Evolutionary conservation across 139 green algal genomes (phyloP).

Genomic region (Auxenochlorella pyrenoidosa): DNA sequence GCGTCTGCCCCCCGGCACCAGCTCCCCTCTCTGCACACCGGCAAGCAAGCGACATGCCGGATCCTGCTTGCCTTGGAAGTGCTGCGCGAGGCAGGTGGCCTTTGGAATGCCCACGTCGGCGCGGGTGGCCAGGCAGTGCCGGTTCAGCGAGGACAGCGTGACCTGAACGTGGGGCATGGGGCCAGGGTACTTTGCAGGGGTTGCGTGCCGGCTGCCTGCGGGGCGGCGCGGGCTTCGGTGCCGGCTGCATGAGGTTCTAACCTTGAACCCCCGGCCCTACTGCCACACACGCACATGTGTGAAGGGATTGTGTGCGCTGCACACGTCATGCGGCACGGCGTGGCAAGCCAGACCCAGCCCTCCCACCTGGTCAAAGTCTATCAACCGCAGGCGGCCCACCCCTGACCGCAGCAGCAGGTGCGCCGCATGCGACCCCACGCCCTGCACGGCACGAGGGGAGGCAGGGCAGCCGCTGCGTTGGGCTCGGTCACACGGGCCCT

Average conservation of each 20-base stretch:
- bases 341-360: too few species aligned
- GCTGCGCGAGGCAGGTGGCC: conserved; percentile 75
- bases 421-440: conserved; percentile 95
- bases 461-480: not conserved
- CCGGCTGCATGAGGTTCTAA: not conserved
- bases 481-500: too few species aligned
- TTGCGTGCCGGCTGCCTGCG: too few species aligned
- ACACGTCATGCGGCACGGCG: too few species aligned
- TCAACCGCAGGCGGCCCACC: conserved; percentile 88
- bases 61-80: conserved; percentile 66
- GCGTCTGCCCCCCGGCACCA: too few species aligned
- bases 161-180: conserved; percentile 42
- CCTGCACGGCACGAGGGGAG: conserved; percentile 57
- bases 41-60: not conserved
- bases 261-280: too few species aligned
- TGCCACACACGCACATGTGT: too few species aligned
- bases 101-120: conserved; percentile 95
- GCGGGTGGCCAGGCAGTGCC: conserved; percentile 93
- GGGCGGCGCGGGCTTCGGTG: not conserved
- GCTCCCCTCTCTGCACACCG: too few species aligned
- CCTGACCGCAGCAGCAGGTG: conserved; percentile 93
- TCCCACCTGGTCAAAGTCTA: conserved; percentile 98
- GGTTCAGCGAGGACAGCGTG: conserved; percentile 92
- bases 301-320: too few species aligned
- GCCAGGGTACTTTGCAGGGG: too few species aligned